Conservation (phyloP, 352 stramenopile species). For the Peronospora destructor region DNA sequence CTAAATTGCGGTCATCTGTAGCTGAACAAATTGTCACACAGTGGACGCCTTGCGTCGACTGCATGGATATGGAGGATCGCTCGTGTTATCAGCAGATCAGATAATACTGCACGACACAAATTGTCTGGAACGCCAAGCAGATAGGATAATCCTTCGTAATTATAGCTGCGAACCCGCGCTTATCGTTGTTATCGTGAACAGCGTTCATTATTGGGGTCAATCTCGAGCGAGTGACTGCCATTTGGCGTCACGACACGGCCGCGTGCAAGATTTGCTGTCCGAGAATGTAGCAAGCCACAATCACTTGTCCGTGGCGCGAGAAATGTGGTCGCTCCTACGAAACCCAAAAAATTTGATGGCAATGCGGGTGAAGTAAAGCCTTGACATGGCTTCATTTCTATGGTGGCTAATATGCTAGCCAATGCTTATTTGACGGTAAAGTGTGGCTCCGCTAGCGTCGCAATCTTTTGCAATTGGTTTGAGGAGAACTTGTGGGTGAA, state of each 20-base stretch:
- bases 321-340: neutral
- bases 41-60: too few species aligned
- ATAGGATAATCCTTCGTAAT: neutral
- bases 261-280: too few species aligned
- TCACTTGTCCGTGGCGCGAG: neutral
- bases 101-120: too few species aligned
- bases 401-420: neutral
- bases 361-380: neutral
- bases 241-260: too few species aligned
- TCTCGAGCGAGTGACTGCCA: too few species aligned
- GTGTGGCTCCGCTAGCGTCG: constrained; percentile 24
- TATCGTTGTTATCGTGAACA: neutral
- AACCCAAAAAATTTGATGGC: neutral
- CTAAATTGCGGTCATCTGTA: too few species aligned
- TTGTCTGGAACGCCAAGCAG: neutral
- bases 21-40: too few species aligned
- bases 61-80: too few species aligned
- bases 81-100: too few species aligned
- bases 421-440: constrained; percentile 28
- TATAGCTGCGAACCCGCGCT: too few species aligned
- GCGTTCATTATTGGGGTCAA: neutral
- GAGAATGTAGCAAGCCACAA: constrained; percentile 2
- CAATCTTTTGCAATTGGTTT: constrained; percentile 37
- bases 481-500: constrained; percentile 33
- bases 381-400: neutral